Base-by-base conservation (phyloP, 2,329 filamentous ascomycete genomes). In the Escovopsis weberi region DNA sequence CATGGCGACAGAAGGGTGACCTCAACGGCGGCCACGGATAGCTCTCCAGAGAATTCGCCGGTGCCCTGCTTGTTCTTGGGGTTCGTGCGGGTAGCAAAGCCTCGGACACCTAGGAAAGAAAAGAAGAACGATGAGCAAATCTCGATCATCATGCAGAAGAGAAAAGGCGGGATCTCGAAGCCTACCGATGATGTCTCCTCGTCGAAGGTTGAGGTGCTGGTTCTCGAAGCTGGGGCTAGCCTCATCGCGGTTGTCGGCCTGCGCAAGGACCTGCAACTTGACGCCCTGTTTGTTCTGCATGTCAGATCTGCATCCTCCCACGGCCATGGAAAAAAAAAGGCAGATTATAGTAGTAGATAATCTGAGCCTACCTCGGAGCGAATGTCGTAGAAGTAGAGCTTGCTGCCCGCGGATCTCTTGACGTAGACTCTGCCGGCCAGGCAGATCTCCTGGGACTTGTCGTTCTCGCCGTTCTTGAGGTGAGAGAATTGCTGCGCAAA, bases 11-110 rank as follows among this genome's bases (percentile, higher is more conserved):
- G 73, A 38, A 96, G 79, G 36, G 82, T 70, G 50, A 98, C 74
- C 63, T 95, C 82, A 41, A 75, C 80, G 2, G 91, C 91, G 57
- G 94, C 94, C 61, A 98, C 86, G 36, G 86, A 94, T 41, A 98
- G 74, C 66, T 98, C 89, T 50, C 91, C 91, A 44, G 56, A 60
- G 42, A 43, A 58, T 12, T 64, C 62, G 33, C 88, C 83, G 56
- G 82, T 78, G 50, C 86, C 76, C 60, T 70, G 83, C 72, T 87
- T 86, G 66, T 79, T 91, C 78, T 91, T 91, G 53, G 91, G 91
- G 50, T 80, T 81, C 36, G 88, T 96, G 45, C 88, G 61, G 70
- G 47, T 49, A 30, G 51, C 51, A 43, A 50, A 56, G 12, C 60
- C 51, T 47, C 53, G 53, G 44, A 60, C 51, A 37, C 53, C 52